Evolutionary conservation across 805 yeast species (phyloP).

Genomic region (Saccharomycopsis babjevae): DNA sequence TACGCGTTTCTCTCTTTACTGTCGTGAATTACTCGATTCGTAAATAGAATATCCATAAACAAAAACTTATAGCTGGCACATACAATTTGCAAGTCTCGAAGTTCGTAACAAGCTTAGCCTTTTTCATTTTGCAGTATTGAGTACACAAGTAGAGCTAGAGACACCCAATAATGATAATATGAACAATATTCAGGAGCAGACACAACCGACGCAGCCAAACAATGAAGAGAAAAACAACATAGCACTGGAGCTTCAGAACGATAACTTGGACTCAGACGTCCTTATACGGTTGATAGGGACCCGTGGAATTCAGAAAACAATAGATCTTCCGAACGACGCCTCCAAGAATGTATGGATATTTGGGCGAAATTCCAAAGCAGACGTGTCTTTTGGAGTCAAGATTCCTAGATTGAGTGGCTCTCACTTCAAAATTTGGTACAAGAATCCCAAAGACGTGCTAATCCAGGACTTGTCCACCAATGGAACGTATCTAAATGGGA

Average conservation of each 20-base stretch:
- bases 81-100: too few relatives aligned
- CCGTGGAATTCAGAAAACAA: constrained; percentile 40
- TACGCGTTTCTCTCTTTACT: not conserved
- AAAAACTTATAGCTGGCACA: not conserved
- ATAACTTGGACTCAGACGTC: constrained; percentile 22
- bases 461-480: constrained; percentile 70
- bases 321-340: constrained; percentile 32
- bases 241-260: constrained; percentile 11
- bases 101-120: too few relatives aligned
- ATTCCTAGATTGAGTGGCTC: constrained; percentile 62
- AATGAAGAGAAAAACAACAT: constrained; percentile 18
- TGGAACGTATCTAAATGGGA: constrained; percentile 81
- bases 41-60: not conserved
- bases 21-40: not conserved
- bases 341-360: constrained; percentile 47
- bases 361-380: constrained; percentile 65
- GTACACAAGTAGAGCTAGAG: not conserved
- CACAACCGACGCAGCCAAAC: constrained; percentile 30
- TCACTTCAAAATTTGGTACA: constrained; percentile 67
- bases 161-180: not conserved
- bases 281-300: constrained; percentile 54
- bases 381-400: constrained; percentile 46
- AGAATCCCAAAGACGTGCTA: constrained; percentile 40
- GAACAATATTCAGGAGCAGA: constrained; percentile 23
- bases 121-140: not conserved